Evolutionary conservation across 495 filamentous ascomycete species (phyloP), one percentile per base, ranked within the genome.

Genomic region (Ascodesmis nigricans): DNA sequence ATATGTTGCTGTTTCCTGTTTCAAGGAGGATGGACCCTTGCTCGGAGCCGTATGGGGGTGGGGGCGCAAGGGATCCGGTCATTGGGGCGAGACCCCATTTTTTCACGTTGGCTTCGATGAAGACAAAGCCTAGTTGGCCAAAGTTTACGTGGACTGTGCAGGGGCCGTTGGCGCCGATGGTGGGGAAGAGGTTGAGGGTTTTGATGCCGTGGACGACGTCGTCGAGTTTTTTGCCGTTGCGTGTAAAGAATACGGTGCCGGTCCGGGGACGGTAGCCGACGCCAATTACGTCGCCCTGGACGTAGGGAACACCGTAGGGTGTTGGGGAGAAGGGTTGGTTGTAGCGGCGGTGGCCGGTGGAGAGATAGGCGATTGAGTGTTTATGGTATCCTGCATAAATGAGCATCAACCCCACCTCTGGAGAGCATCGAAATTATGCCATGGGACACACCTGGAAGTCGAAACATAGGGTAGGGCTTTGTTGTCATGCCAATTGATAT

Each of bases 31-130:
- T 92, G 47, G 79, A 91, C 35, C 87, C 87, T 52, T 91, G 79
- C 55, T 93, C 87, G 37, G 77, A 87, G 14, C 87, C 87, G 47
- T 97, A 97, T 3, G 87, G 90, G 27, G 87, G 87, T 20, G 87
- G 87, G 9, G 87, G 90, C 25, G 84, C 90, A 24, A 95, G 63
- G 49, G 78, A 90, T 25, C 87, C 87, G 1, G 83, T 91, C 67
- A 90, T 90, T 8, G 87, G 87, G 29, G 87, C 87, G 33, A 97
- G 58, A 4, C 87, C 87, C 87, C 87, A 95, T 64, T 93, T 95
- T 66, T 97, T 97, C 23, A 97, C 87, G 44, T 97, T 97, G 27
- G 81, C 87, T 57, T 97, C 87, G 50, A 97, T 95, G 49, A 93
- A 97, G 11, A 95, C 87, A 46, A 93, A 97, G 25, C 87, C 87